phyloP scores from a whole-genome alignment of 2,329 filamentous ascomycete species.

The Pleurostoma richardsiae region DNA sequence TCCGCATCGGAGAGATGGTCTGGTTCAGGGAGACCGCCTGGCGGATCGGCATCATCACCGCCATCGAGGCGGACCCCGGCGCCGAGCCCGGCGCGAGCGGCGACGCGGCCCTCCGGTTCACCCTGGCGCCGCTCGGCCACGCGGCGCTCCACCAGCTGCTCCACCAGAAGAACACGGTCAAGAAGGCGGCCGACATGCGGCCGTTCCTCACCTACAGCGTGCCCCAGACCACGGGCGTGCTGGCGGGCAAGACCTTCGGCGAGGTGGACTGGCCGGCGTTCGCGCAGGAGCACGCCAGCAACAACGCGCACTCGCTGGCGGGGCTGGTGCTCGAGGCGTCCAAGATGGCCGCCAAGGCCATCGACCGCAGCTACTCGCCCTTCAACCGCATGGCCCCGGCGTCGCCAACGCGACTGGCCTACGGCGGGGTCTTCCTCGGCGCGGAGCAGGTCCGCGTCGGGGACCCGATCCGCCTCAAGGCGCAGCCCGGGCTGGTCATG shows the following conservation, averaged over 20 bases:
- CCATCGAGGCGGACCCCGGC: slow-evolving; percentile 8
- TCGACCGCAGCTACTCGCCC: slow-evolving; percentile 26
- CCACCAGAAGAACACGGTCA: slow-evolving; percentile 12
- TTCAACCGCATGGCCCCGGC: slow-evolving; percentile 19
- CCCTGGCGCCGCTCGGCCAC: slow-evolving; percentile 24
- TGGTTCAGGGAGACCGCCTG: slow-evolving; percentile 27
- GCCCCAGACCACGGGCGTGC: slow-evolving; percentile 14
- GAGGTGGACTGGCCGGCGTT: slow-evolving; percentile 21
- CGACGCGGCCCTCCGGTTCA: slow-evolving; percentile 11
- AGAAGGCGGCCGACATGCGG: slow-evolving; percentile 20
- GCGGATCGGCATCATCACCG: slow-evolving; percentile 24
- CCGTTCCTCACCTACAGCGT: slow-evolving; percentile 31
- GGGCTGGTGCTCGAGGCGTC: slow-evolving; percentile 26
- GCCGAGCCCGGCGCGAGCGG: slow-evolving; percentile 8
- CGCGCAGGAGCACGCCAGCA: slow-evolving; percentile 9
- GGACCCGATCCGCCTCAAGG: slow-evolving; percentile 25
- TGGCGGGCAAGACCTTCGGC: slow-evolving; percentile 18
- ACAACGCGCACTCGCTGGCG: slow-evolving; percentile 10
- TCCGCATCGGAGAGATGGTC: slow-evolving; percentile 27
- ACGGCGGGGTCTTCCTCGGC: slow-evolving; percentile 26
- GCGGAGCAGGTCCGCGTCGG: slow-evolving; percentile 26
- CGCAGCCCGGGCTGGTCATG: slow-evolving; percentile 16
- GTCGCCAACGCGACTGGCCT: slow-evolving; percentile 12
- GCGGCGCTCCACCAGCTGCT: slow-evolving; percentile 15
- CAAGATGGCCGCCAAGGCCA: slow-evolving; percentile 27